phyloP scores from a whole-genome alignment of 2,329 filamentous ascomycete genomes.

The Xylariaceae sp. region DNA sequence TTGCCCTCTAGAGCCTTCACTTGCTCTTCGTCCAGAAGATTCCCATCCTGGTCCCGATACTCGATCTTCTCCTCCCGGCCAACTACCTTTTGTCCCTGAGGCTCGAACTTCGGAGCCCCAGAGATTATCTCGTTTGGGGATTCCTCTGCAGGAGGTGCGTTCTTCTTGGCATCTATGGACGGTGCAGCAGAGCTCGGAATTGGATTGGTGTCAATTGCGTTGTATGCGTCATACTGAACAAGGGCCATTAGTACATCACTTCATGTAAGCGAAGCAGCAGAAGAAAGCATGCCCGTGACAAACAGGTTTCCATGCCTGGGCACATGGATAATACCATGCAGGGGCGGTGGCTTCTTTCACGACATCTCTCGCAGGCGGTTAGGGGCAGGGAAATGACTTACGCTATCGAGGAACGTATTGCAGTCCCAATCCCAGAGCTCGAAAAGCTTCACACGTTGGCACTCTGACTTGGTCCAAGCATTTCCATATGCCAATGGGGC shows the following conservation, averaged over 20 bases:
- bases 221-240: constrained; percentile 50
- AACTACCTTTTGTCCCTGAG: constrained; percentile 46
- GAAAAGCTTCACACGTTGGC: constrained; percentile 83
- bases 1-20: constrained; percentile 85
- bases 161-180: constrained; percentile 16
- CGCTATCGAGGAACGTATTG: constrained; percentile 83
- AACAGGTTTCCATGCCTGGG: no score
- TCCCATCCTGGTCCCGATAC: constrained; percentile 92
- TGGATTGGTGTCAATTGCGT: constrained; percentile 26
- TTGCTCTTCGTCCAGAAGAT: constrained; percentile 78
- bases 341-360: no score
- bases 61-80: constrained; percentile 78
- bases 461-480: constrained; percentile 85
- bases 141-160: constrained; percentile 20
- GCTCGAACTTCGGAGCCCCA: constrained; percentile 46
- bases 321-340: no score
- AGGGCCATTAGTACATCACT: constrained; percentile 3
- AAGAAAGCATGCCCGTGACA: no score
- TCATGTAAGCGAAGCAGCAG: not conserved
- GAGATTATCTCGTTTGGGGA: constrained; percentile 39
- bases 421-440: constrained; percentile 96
- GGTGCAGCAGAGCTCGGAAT: constrained; percentile 27
- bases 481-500: constrained; percentile 91
- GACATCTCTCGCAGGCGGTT: constrained; percentile 32
- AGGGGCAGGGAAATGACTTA: constrained; percentile 56